phyloP scores from a whole-genome alignment of 75 land plant species.

The Pinus albicaulis region DNA sequence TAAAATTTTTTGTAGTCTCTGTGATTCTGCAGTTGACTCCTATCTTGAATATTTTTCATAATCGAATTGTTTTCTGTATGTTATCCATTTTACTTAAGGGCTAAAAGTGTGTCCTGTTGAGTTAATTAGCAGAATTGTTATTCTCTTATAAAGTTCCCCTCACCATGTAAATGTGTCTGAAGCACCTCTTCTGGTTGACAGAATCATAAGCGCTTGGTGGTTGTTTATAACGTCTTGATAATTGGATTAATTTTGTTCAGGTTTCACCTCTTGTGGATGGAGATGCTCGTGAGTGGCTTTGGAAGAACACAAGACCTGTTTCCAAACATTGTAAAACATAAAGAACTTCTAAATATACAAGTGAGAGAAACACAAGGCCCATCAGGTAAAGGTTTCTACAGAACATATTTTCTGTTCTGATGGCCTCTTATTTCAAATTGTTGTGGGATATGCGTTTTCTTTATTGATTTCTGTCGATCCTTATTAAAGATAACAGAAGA shows the following conservation, averaged over 20 bases:
- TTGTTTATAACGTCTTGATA: neutral
- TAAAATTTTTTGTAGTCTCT: too few relatives aligned
- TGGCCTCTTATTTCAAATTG: too few relatives aligned
- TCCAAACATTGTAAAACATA: too few relatives aligned
- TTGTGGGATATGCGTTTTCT: too few relatives aligned
- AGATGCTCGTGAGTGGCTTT: constrained; percentile 74
- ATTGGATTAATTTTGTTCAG: constrained; percentile 27
- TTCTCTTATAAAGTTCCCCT: neutral
- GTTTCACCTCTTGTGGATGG: constrained; percentile 85
- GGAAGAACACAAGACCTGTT: constrained; percentile 71
- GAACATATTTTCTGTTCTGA: too few relatives aligned
- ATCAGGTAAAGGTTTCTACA: too few relatives aligned
- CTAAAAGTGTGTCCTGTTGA: neutral
- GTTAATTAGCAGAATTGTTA: neutral
- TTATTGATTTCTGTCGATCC: too few relatives aligned
- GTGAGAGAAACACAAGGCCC: too few relatives aligned
- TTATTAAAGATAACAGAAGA: too few relatives aligned
- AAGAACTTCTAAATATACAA: too few relatives aligned
- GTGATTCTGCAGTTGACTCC: too few relatives aligned
- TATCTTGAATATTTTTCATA: neutral
- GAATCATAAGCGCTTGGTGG: neutral
- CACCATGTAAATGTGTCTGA: too few relatives aligned
- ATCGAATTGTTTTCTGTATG: neutral
- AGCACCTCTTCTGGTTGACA: neutral
- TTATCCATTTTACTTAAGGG: neutral